Conservation (phyloP, 805 yeast genomes). For the Wickerhamomyces sydowiorum region DNA sequence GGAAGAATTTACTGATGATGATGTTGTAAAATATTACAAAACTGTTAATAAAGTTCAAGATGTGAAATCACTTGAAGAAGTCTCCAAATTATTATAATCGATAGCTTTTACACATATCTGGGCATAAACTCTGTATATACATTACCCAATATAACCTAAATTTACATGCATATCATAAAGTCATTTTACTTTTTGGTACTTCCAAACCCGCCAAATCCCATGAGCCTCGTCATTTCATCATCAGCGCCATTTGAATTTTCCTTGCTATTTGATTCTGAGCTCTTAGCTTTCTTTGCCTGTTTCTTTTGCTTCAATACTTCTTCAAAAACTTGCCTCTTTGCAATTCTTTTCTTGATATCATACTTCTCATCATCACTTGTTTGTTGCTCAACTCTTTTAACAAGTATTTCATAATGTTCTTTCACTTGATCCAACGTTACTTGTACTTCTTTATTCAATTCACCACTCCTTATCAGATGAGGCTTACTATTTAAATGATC, state of each 20-base stretch:
- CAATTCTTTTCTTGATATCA: slow-evolving; percentile 36
- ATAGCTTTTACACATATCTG: too few relatives aligned
- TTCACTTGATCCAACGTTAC: slow-evolving; percentile 46
- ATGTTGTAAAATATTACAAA: slow-evolving; percentile 56
- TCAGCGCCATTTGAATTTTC: slow-evolving; percentile 10
- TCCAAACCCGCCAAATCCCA: slow-evolving; percentile 61
- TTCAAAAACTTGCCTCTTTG: slow-evolving; percentile 32
- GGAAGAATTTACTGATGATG: slow-evolving; percentile 26
- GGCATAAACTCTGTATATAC: neutral
- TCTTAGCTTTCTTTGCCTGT: slow-evolving; percentile 13
- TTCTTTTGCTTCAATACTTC: slow-evolving; percentile 27
- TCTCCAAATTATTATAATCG: neutral
- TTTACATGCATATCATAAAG: neutral
- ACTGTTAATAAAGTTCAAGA: slow-evolving; percentile 51
- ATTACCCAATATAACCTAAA: neutral
- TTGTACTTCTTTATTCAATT: slow-evolving; percentile 29
- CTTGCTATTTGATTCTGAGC: slow-evolving; percentile 7
- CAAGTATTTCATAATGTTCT: slow-evolving; percentile 29
- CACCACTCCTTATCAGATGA: slow-evolving; percentile 46
- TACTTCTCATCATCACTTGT: slow-evolving; percentile 16
- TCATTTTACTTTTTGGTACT: slow-evolving; percentile 33
- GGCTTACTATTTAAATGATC: slow-evolving; percentile 80
- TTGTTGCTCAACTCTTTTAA: slow-evolving; percentile 23
- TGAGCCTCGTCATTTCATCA: slow-evolving; percentile 29
- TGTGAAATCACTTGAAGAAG: slow-evolving; percentile 7